Percentiles rank a stretch among this genome's conserved stretches.
These are phyloP conservation scores for Colletotrichum tropicicola DNA, from an alignment of 2,329 filamentous ascomycete species.

Conservation along the genomic window DNA sequence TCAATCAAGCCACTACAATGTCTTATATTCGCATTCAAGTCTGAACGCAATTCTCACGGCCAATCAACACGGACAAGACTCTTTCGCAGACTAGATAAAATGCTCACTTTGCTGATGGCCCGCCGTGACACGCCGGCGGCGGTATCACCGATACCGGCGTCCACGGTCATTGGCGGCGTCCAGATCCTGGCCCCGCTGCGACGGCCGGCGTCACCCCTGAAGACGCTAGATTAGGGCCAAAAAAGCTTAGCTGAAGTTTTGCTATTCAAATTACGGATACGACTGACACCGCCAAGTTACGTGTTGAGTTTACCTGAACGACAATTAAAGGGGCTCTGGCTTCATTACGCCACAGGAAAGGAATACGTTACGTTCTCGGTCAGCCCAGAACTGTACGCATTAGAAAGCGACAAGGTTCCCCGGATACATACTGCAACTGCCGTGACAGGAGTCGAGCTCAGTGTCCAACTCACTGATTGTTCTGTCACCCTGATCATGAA, in stretches of 20 bases:
- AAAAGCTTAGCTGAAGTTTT: not conserved
- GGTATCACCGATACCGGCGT: conserved; percentile 2
- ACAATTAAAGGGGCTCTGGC: not conserved
- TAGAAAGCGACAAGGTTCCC: no score
- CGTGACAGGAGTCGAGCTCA: no score
- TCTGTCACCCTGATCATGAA: no score
- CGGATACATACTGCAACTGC: no score
- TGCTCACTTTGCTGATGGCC: no score
- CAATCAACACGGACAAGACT: no score
- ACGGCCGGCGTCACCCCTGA: not conserved
- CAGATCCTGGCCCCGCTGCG: not conserved
- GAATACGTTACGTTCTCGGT: no score
- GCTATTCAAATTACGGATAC: not conserved
- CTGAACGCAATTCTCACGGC: no score
- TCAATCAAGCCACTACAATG: not conserved
- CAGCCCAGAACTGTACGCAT: no score
- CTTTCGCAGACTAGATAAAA: no score
- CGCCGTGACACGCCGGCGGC: not conserved
- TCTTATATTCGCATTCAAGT: no score
- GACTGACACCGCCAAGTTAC: not conserved
- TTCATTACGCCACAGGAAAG: not conserved
- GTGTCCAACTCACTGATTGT: no score
- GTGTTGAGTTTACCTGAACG: not conserved
- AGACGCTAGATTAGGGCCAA: not conserved
- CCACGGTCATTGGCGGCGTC: not conserved